Evolutionary conservation across 148 eudicot species (phyloP).

Genomic region (Rhododendron vialii): DNA sequence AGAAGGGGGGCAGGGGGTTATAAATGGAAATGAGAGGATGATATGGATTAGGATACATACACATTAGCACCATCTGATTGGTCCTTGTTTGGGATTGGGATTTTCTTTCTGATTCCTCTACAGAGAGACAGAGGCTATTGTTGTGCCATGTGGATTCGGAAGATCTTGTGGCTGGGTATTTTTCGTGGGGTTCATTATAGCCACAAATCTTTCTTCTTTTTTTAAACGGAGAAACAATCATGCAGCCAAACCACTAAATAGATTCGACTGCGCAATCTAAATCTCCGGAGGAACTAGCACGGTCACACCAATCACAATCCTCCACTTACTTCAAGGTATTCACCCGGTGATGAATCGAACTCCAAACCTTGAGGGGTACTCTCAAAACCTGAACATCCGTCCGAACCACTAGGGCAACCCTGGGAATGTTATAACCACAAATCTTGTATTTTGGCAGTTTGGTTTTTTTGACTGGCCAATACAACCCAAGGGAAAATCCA

Average conservation of each 20-base stretch:
- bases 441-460: not conserved
- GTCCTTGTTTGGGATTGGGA: constrained; percentile 16
- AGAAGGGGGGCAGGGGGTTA: not conserved
- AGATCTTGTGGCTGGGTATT: not conserved
- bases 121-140: not conserved
- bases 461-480: not conserved
- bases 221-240: too few species aligned
- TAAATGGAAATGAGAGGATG: constrained; percentile 17
- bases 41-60: constrained; percentile 42
- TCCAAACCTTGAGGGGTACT: too few species aligned
- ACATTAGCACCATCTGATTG: constrained; percentile 44
- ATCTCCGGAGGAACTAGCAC: too few species aligned
- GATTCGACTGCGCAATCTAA: accelerated
- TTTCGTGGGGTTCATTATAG: too few species aligned
- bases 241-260: too few species aligned
- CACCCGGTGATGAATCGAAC: too few species aligned
- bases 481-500: not conserved
- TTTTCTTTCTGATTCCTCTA: constrained; percentile 12
- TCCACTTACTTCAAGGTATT: too few species aligned
- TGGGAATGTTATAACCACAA: too few species aligned
- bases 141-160: constrained; percentile 19
- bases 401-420: too few species aligned
- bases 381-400: too few species aligned
- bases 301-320: too few species aligned
- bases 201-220: too few species aligned